Percentiles rank a stretch among this genome's conserved stretches.
Conservation (phyloP, 768 basidiomycete species). For the Kwoniella shandongensis region DNA sequence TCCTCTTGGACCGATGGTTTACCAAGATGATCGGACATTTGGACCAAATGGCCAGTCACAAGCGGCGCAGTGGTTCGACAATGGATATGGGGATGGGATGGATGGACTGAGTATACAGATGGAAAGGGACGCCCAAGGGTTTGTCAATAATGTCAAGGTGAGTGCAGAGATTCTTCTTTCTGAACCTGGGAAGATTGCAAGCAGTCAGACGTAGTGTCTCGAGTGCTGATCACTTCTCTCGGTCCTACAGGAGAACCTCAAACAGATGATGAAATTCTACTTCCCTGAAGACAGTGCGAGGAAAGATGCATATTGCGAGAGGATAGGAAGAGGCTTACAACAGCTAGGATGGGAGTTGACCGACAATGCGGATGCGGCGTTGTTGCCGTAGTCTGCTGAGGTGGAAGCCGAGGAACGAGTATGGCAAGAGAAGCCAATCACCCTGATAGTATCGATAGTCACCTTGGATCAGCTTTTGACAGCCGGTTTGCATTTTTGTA, state of each 20-base stretch:
- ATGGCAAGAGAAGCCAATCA: no score
- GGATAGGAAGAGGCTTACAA: slow-evolving; percentile 22
- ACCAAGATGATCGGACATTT: no score
- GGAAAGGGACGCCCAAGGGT: slow-evolving; percentile 26
- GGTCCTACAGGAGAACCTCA: slow-evolving; percentile 20
- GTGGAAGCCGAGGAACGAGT: no score
- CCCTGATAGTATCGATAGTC: no score
- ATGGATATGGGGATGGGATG: slow-evolving; percentile 15
- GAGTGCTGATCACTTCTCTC: no score
- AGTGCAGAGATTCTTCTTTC: background rate
- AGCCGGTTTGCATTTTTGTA: no score
- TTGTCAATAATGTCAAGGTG: slow-evolving; percentile 31
- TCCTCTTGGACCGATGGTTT: no score
- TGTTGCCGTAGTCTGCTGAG: slow-evolving; percentile 15
- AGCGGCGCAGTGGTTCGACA: no score
- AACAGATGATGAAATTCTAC: slow-evolving; percentile 18
- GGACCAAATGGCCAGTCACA: no score
- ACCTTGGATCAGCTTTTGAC: no score
- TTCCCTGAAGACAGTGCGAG: slow-evolving; percentile 16
- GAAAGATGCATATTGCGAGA: slow-evolving; percentile 24
- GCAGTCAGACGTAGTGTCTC: no score
- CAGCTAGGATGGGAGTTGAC: slow-evolving; percentile 30
- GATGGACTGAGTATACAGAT: slow-evolving; percentile 20
- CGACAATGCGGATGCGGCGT: slow-evolving; percentile 22
- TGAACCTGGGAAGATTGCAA: no score